Percentiles rank a stretch among this genome's conserved stretches.
Conservation (phyloP, 1,284 basidiomycete species). For the Microbotryum intermedium region DNA sequence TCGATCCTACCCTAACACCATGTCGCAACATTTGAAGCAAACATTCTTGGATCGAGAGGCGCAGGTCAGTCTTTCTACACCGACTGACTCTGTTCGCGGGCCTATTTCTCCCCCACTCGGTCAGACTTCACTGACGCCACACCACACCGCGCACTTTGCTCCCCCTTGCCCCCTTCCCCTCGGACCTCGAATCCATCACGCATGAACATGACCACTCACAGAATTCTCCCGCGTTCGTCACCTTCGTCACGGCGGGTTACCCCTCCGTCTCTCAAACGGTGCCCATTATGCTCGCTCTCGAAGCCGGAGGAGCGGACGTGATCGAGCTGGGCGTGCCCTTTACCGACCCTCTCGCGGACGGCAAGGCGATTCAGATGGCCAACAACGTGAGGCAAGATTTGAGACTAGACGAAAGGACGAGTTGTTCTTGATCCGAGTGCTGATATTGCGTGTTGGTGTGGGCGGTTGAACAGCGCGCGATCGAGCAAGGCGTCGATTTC, state of each 20-base stretch:
- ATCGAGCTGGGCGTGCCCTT: constrained; percentile 96
- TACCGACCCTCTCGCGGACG: constrained; percentile 90
- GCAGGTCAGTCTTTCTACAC: no score
- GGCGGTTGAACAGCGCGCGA: constrained; percentile 55
- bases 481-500: constrained; percentile 71
- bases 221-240: constrained; percentile 40
- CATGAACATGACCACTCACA: background rate
- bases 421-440: background rate
- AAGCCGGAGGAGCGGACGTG: constrained; percentile 85
- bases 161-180: no score
- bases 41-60: no score
- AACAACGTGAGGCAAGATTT: constrained; percentile 65
- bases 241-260: constrained; percentile 87
- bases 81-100: no score
- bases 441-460: background rate
- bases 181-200: no score
- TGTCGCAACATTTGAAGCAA: no score
- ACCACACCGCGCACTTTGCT: no score
- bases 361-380: constrained; percentile 76
- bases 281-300: constrained; percentile 78
- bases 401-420: background rate
- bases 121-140: no score
- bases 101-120: no score
- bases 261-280: constrained; percentile 72
- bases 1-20: no score